Base-by-base conservation (phyloP, 352 stramenopile species). In the Pelagophyceae sp. region DNA sequence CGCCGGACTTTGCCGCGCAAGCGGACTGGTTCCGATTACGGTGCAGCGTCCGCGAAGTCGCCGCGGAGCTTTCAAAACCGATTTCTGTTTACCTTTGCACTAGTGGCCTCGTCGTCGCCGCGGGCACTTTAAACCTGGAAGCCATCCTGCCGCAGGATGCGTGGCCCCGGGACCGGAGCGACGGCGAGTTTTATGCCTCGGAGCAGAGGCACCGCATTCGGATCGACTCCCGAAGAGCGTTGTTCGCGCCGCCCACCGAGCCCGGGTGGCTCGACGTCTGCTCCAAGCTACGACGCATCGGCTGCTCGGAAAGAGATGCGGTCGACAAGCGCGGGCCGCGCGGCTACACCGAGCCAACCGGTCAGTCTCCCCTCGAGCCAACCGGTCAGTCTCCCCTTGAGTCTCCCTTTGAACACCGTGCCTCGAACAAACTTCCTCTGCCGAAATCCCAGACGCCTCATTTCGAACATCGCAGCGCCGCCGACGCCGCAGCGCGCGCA, bases 1-100 rank as follows among this genome's bases (percentile, higher is more conserved):
- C 31, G 33, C 67, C 67, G 2, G 5, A 20, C 5, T 74, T 74
- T 31, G 67, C 33, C 35, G 35, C 35, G 2, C 35, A 74, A n/a
- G 20, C 17, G 17, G 67, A 74, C 67, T 74, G 67, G 67, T 74
- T 74, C 67, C 33, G 67, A 19, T 37, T 74, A 1, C 67, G 67
- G 15, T 50, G 35, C 27, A 60, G 35, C 20, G 67, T n/a, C 11
- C 2, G 1, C 1, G 67, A 74, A n/a, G 35, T 74, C 25, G 33
- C 67, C 5, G 15, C 33, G 67, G 67, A 50, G 38, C 67, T 74
- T 19, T 6, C 67, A 1, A 58, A 50, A 31, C 67, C 67, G 5
- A 19, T 74, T 1, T 33, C 51, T 1, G 67, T 74, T 23, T 74
- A 40, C 38, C 67, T 74, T 27, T 74, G 67, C 38, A 74, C 67